Conservation (phyloP, 2,329 filamentous ascomycete genomes). For the Pseudocercospora vitis region DNA sequence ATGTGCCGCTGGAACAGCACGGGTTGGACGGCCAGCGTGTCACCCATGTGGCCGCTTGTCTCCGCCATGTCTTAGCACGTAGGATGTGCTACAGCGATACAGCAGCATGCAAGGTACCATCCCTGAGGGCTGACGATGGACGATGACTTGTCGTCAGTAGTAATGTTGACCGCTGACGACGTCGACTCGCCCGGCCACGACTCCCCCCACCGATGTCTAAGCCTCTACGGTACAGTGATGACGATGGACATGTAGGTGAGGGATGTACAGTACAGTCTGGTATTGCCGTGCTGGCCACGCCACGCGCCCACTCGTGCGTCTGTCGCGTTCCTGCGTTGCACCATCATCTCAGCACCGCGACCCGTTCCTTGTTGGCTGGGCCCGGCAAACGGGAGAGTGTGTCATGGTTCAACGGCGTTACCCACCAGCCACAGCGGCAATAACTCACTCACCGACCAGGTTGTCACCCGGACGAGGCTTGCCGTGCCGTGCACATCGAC, state of each 20-base stretch:
- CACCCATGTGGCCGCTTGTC: slow-evolving; percentile 5
- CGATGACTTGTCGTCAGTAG: neutral
- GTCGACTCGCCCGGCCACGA: neutral
- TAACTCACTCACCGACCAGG: neutral
- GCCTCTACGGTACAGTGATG: no score
- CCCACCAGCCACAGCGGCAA: neutral
- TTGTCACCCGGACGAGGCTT: neutral
- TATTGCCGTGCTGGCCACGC: neutral
- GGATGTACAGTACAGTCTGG: no score
- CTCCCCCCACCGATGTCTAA: neutral
- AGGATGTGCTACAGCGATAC: neutral
- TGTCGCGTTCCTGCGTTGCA: neutral
- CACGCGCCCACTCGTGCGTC: neutral
- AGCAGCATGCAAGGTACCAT: slow-evolving; percentile 14
- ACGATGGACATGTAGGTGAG: no score
- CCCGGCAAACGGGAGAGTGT: neutral
- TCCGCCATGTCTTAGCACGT: slow-evolving; percentile 16
- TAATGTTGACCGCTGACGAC: neutral
- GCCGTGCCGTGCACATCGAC: neutral
- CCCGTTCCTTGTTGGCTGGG: neutral
- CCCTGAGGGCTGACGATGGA: neutral
- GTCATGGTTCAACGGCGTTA: neutral
- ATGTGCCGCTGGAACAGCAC: neutral
- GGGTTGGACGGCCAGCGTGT: neutral
- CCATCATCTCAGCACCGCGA: neutral